Evolutionary conservation across 2,329 filamentous ascomycete genomes (phyloP), one percentile per base, ranked within the genome.

Genomic region (Aspergillus awamori): DNA sequence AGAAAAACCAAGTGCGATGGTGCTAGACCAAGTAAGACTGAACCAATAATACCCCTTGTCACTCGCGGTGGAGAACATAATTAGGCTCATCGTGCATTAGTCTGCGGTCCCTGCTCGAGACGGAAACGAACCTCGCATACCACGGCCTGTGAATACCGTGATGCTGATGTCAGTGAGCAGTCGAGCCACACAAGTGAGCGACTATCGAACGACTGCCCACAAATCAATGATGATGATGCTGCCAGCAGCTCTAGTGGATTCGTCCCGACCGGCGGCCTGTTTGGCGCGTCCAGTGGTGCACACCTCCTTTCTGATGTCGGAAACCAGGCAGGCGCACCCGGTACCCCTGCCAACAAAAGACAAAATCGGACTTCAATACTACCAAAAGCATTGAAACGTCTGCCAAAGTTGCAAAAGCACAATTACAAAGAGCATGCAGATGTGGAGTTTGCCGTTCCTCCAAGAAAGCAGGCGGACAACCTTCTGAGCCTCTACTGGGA

Each of bases 91-190:
- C 33, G 11, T 39, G 41, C 22, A 36, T 45, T 56, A 63, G 61
- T 61, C 20, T 63, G 61, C 26, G 59, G 59, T 11, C 41, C 62
- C n/a, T 63, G 62, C 15, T 54, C 53, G 2, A 63, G 53, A 30
- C 39, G 56, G 15, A 63, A 52, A 58, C 53, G 33, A 8, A 48
- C 3, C 20, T 59, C 55, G 8, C 28, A 15, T 36, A 36, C 11
- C 11, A 36, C 33, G 36, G 45, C 30, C 13, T 53, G 51, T 22
- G 22, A 15, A 5, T 53, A 53, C 36, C 51, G 51, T 3, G 51
- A 39, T 10, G 8, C 8, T 53, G 51, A 53, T 39, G 3, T 10
- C 20, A 30, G 15, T 8, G 51, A 53, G 33, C 51, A 53, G 17
- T 20, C 49, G 15, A 20, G n/a, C 1, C 8, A 10, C 15, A 53